phyloP scores from a whole-genome alignment of 768 basidiomycete genomes.

The Terana coerulea region DNA sequence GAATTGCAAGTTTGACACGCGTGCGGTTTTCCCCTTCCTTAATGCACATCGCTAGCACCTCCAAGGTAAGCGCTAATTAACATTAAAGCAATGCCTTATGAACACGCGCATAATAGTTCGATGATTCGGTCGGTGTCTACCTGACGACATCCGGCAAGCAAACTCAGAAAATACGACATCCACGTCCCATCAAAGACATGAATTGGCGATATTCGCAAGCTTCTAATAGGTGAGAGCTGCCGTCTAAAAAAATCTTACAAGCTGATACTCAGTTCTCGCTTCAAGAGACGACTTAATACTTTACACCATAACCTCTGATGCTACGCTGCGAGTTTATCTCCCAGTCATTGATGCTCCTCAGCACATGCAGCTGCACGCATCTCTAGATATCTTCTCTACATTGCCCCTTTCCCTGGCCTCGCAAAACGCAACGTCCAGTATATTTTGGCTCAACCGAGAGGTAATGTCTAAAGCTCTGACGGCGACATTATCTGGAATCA shows the following conservation, averaged over 20 bases:
- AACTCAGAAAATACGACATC: constrained; percentile 68
- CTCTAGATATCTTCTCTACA: constrained; percentile 69
- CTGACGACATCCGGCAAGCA: constrained; percentile 69
- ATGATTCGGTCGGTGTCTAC: constrained; percentile 59
- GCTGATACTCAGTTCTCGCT: constrained; percentile 1
- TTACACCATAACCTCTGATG: constrained; percentile 81
- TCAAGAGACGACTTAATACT: constrained; percentile 70
- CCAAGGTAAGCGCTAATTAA: constrained; percentile 40
- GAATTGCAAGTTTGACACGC: constrained; percentile 46
- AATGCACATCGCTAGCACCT: constrained; percentile 66
- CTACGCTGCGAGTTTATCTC: constrained; percentile 78
- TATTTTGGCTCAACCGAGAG: constrained; percentile 71
- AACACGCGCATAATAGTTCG: constrained; percentile 37
- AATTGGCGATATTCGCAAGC: constrained; percentile 70
- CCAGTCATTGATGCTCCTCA: constrained; percentile 86
- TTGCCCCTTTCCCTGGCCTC: constrained; percentile 37
- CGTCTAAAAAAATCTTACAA: not conserved
- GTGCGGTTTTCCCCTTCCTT: constrained; percentile 72
- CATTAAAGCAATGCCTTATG: not conserved
- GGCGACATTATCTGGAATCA: constrained; percentile 32
- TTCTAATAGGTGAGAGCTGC: constrained; percentile 48
- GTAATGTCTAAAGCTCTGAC: constrained; percentile 48
- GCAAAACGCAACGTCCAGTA: constrained; percentile 34
- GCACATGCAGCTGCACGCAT: constrained; percentile 78
- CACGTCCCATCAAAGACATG: constrained; percentile 65